These are phyloP conservation scores for Cystobasidium slooffiae DNA, from an alignment of 1,284 basidiomycete species.

Conservation along the genomic window DNA sequence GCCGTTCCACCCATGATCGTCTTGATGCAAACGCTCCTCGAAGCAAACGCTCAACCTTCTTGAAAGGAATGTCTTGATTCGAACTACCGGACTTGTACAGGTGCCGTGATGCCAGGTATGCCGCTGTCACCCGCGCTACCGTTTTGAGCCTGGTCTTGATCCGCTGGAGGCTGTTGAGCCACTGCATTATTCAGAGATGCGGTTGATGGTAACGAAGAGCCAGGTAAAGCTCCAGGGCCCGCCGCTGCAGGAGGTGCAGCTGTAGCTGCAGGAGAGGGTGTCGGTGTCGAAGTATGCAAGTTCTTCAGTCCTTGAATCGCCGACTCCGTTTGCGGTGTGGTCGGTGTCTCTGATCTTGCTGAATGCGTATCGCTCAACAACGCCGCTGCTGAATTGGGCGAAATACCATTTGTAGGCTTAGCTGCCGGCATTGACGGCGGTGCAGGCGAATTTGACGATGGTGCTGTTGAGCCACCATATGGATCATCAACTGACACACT, in stretches of 20 bases:
- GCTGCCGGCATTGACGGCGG: conserved; percentile 11
- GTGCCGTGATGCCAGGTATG: conserved; percentile 9
- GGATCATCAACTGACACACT: conserved; percentile 20
- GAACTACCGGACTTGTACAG: conserved; percentile 3
- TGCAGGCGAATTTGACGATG: conserved; percentile 7
- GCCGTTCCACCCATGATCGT: too few relatives aligned
- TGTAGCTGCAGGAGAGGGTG: background rate
- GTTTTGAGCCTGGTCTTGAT: conserved; percentile 4
- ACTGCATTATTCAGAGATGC: conserved; percentile 26
- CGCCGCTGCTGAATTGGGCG: conserved; percentile 5
- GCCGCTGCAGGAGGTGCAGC: background rate
- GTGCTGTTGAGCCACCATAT: conserved; percentile 14
- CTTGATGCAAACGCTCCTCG: too few relatives aligned
- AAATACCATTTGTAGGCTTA: conserved; percentile 17
- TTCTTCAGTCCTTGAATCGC: conserved; percentile 35
- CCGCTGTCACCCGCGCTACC: background rate
- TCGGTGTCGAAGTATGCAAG: conserved; percentile 28
- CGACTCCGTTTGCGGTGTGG: conserved; percentile 34
- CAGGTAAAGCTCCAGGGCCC: conserved; percentile 25
- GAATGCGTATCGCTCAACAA: conserved; percentile 1
- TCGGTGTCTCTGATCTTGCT: conserved; percentile 19
- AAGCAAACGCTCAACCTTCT: too few relatives aligned
- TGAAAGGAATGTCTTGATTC: background rate
- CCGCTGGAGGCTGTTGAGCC: conserved; percentile 9
- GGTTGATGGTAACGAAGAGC: conserved; percentile 11